Percentiles rank a stretch among this genome's conserved stretches.
Conservation (phyloP, 805 yeast genomes). For the Lachancea waltii region DNA sequence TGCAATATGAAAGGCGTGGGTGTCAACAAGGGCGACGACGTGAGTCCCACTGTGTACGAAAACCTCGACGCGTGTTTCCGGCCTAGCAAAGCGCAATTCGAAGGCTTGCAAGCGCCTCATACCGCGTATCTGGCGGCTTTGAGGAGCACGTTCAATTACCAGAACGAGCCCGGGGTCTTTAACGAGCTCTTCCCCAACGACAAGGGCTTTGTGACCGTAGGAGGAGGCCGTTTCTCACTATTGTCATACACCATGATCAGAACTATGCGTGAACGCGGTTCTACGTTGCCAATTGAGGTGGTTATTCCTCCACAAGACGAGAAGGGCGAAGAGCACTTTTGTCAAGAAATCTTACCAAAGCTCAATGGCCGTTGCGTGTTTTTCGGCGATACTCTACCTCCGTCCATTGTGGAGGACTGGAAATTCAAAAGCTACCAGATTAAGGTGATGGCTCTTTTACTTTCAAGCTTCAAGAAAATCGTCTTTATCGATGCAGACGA, state of each 20-base stretch:
- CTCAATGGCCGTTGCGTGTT: conserved; percentile 57
- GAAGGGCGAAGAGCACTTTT: conserved; percentile 67
- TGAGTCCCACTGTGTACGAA: conserved; percentile 9
- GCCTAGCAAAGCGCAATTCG: conserved; percentile 11
- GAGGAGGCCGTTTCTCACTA: conserved; percentile 70
- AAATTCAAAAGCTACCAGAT: conserved; percentile 52
- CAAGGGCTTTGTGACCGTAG: conserved; percentile 62
- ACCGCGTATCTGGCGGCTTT: conserved; percentile 3
- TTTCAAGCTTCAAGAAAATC: conserved; percentile 73
- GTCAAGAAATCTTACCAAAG: conserved; percentile 56
- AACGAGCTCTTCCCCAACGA: conserved; percentile 27
- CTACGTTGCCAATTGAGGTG: conserved; percentile 73
- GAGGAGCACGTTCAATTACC: conserved; percentile 3
- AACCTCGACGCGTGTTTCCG: conserved; percentile 18
- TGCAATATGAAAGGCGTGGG: conserved; percentile 11
- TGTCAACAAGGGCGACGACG: conserved; percentile 5
- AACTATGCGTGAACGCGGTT: conserved; percentile 55
- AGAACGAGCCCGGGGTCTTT: conserved; percentile 2
- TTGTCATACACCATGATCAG: conserved; percentile 49
- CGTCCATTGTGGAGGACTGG: conserved; percentile 37
- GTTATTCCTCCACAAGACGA: conserved; percentile 56
- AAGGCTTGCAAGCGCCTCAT: conserved; percentile 7
- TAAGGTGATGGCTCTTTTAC: conserved; percentile 64
- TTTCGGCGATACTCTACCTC: conserved; percentile 44
- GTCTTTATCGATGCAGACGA: conserved; percentile 74